A percentile compares a stretch with the other conserved stretches of the same genome.
Conservation (phyloP, 495 filamentous ascomycete genomes). For the Penicillium bovifimosum region DNA sequence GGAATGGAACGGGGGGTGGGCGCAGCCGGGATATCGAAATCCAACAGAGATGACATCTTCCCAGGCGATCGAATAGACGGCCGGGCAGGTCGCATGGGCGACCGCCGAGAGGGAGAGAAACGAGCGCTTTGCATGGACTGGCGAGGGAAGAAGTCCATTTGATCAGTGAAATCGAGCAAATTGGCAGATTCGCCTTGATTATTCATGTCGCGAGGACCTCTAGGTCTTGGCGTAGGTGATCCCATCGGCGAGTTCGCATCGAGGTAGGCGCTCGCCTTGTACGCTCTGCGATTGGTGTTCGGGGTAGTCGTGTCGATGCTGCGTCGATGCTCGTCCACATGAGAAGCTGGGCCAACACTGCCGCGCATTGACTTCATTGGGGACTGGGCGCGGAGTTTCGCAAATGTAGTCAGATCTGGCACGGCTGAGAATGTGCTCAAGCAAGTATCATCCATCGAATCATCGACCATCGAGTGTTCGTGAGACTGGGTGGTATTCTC, state of each 20-base stretch:
- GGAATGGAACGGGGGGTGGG: slow-evolving; percentile 90
- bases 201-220: slow-evolving; percentile 53
- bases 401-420: slow-evolving; percentile 83
- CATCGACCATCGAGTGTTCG: slow-evolving; percentile 24
- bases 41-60: slow-evolving; percentile 55
- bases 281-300: slow-evolving; percentile 25
- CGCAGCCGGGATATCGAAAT: slow-evolving; percentile 86
- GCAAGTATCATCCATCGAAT: slow-evolving; percentile 67
- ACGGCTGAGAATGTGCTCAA: slow-evolving; percentile 84
- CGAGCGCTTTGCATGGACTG: slow-evolving; percentile 35
- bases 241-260: slow-evolving; percentile 37
- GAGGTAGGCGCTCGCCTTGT: slow-evolving; percentile 28
- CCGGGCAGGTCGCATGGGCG: slow-evolving; percentile 31
- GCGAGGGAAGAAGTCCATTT: slow-evolving; percentile 53
- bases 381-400: slow-evolving; percentile 56
- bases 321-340: slow-evolving; percentile 13
- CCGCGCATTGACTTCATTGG: slow-evolving; percentile 42
- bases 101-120: slow-evolving; percentile 42
- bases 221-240: slow-evolving; percentile 57
- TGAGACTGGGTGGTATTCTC: slow-evolving; percentile 18
- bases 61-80: slow-evolving; percentile 35
- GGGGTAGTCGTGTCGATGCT: slow-evolving; percentile 33
- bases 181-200: slow-evolving; percentile 34
- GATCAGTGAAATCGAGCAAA: slow-evolving; percentile 83
- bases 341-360: slow-evolving; percentile 27